Percentiles rank a stretch among this genome's conserved stretches.
These are phyloP conservation scores for Xylaria sp. DNA, from an alignment of 2,329 filamentous ascomycete species.

Conservation along the genomic window DNA sequence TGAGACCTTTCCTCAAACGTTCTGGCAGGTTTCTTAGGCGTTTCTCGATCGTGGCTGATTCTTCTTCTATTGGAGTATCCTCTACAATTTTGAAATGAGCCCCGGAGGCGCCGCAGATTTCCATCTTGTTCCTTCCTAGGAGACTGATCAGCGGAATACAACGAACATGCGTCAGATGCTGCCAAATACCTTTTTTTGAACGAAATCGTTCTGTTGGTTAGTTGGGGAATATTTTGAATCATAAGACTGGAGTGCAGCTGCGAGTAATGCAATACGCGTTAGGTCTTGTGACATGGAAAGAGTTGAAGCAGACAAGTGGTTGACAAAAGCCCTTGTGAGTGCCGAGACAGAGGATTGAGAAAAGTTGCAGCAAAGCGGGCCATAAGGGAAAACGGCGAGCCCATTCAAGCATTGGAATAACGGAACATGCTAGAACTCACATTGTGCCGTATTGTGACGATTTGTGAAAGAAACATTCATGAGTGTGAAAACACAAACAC, in stretches of 20 bases:
- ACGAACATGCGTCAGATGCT: neutral
- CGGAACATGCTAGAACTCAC: neutral
- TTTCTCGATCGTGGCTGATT: slow-evolving; percentile 19
- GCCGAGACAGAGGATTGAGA: neutral
- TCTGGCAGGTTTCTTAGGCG: slow-evolving; percentile 12
- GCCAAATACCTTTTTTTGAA: neutral
- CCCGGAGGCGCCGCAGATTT: neutral
- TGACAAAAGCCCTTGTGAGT: slow-evolving; percentile 1
- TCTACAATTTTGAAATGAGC: neutral
- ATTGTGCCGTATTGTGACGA: neutral
- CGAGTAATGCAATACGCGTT: neutral
- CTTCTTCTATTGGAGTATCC: slow-evolving; percentile 14
- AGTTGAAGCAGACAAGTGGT: neutral
- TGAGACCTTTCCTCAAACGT: neutral
- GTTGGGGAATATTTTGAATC: neutral
- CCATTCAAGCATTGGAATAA: neutral
- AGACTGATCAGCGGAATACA: neutral
- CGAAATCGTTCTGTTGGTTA: neutral
- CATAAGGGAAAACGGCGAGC: neutral
- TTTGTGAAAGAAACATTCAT: neutral
- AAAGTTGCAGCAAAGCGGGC: neutral
- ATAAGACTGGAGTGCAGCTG: neutral
- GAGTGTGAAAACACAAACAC: neutral
- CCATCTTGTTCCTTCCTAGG: neutral
- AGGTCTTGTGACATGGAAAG: neutral